Evolutionary conservation across 495 filamentous ascomycete genomes (phyloP).

Genomic region (Recurvomyces mirabilis): DNA sequence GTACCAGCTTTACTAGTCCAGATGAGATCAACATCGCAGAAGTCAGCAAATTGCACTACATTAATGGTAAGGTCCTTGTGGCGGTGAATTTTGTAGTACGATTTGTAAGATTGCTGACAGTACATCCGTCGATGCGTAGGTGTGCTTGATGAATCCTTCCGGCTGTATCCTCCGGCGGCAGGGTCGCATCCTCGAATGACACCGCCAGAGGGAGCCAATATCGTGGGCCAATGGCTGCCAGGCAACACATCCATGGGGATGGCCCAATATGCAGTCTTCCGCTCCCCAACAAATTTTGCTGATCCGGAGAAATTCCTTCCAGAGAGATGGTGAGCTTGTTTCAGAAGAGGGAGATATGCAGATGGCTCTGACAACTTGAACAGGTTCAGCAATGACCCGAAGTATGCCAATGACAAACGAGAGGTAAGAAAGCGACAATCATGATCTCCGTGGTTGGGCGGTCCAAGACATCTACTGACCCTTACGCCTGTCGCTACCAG

Average conservation of each 20-base stretch:
- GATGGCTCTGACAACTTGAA: too few species aligned
- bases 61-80: slow-evolving; percentile 8
- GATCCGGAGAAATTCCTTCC: slow-evolving; percentile 23
- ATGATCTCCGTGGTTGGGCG: too few species aligned
- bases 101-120: too few species aligned
- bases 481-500: too few species aligned
- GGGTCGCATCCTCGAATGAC: slow-evolving; percentile 37
- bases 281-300: slow-evolving; percentile 18
- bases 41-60: slow-evolving; percentile 8
- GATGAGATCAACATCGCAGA: slow-evolving; percentile 9
- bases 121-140: too few species aligned
- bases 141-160: slow-evolving; percentile 43
- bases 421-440: too few species aligned
- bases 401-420: slow-evolving; percentile 21
- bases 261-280: slow-evolving; percentile 27
- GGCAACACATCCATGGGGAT: slow-evolving; percentile 31
- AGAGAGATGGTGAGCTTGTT: slow-evolving; percentile 27
- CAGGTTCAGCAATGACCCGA: slow-evolving; percentile 15
- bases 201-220: slow-evolving; percentile 32
- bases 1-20: slow-evolving; percentile 22
- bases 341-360: too few species aligned
- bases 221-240: slow-evolving; percentile 31
- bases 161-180: slow-evolving; percentile 40
- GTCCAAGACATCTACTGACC: too few species aligned
- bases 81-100: too few species aligned